Evolutionary conservation across 345 rosid species (phyloP).

Genomic region (Lepidium aucheri): DNA sequence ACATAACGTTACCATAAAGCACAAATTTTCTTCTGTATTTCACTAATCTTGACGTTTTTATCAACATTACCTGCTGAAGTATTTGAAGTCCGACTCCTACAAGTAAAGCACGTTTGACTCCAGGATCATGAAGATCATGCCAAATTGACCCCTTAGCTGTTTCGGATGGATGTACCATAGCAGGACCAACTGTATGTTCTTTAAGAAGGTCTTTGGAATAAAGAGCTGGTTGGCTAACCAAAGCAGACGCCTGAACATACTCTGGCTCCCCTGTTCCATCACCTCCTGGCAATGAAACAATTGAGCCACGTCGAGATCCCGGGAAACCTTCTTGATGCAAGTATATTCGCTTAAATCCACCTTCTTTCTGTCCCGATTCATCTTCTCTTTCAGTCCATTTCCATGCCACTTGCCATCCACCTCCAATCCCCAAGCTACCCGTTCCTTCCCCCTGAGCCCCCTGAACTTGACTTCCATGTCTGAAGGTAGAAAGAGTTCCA

Average conservation of each 20-base stretch:
- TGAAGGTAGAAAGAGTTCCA: constrained; percentile 44
- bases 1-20: not conserved
- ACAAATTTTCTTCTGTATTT: not conserved
- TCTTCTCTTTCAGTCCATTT: constrained; percentile 77
- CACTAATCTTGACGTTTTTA: not conserved
- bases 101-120: constrained; percentile 80
- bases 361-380: constrained; percentile 68
- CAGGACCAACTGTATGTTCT: constrained; percentile 68
- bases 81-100: constrained; percentile 94
- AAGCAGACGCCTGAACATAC: constrained; percentile 69
- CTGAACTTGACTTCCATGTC: constrained; percentile 54
- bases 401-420: constrained; percentile 99
- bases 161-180: constrained; percentile 87
- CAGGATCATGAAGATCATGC: constrained; percentile 86
- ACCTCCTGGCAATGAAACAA: constrained; percentile 52
- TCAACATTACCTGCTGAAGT: constrained; percentile 83
- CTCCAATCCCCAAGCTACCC: constrained; percentile 70
- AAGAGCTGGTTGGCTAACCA: constrained; percentile 90
- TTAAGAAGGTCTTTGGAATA: constrained; percentile 57
- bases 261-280: constrained; percentile 49
- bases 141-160: constrained; percentile 50
- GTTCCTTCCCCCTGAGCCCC: constrained; percentile 48
- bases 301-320: constrained; percentile 63
- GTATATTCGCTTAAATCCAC: constrained; percentile 75
- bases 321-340: constrained; percentile 67